A percentile compares a stretch with the other conserved stretches of the same genome.
phyloP scores from a whole-genome alignment of 2,329 filamentous ascomycete genomes.

The Ophiobolus disseminans region DNA sequence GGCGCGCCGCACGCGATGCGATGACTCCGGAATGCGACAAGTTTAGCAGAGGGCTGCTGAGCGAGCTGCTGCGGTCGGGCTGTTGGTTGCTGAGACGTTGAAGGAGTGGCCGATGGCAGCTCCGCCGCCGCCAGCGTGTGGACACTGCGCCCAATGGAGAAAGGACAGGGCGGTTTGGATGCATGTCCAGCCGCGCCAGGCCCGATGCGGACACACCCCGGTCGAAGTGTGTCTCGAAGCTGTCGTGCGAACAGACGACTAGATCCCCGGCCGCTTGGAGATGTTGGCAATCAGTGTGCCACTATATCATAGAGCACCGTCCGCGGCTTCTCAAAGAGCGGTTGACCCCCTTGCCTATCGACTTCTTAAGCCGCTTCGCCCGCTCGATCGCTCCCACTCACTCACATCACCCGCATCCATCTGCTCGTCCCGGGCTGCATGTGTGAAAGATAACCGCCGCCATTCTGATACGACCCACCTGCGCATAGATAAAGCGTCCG shows the following conservation, averaged over 20 bases:
- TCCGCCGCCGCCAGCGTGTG: slow-evolving; percentile 3
- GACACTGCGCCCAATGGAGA: slow-evolving; percentile 10
- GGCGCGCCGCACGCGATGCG: slow-evolving; percentile 2
- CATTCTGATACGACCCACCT: neutral
- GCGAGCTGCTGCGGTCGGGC: slow-evolving; percentile 13
- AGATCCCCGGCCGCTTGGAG: slow-evolving; percentile 3
- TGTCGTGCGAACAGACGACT: slow-evolving; percentile 9
- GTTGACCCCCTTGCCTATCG: no score
- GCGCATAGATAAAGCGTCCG: slow-evolving; percentile 12
- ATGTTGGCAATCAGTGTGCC: slow-evolving; percentile 8
- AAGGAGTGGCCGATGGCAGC: slow-evolving; percentile 12
- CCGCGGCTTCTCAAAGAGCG: neutral
- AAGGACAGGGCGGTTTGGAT: slow-evolving; percentile 5
- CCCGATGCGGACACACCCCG: slow-evolving; percentile 12
- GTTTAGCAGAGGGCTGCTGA: slow-evolving; percentile 20
- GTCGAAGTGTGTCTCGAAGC: slow-evolving; percentile 17
- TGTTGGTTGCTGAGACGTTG: slow-evolving; percentile 6
- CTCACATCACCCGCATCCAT: neutral
- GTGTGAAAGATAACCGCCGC: slow-evolving; percentile 13
- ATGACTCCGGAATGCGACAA: slow-evolving; percentile 2
- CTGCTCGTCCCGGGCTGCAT: no score
- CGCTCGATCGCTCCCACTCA: neutral
- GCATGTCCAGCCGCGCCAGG: slow-evolving; percentile 12
- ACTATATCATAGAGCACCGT: slow-evolving; percentile 16
- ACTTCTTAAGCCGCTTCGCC: neutral